A percentile compares a stretch with the other conserved stretches of the same genome.
phyloP scores from a whole-genome alignment of 192 early-diverging fungal genomes.

The Rhizophagus clarus region DNA sequence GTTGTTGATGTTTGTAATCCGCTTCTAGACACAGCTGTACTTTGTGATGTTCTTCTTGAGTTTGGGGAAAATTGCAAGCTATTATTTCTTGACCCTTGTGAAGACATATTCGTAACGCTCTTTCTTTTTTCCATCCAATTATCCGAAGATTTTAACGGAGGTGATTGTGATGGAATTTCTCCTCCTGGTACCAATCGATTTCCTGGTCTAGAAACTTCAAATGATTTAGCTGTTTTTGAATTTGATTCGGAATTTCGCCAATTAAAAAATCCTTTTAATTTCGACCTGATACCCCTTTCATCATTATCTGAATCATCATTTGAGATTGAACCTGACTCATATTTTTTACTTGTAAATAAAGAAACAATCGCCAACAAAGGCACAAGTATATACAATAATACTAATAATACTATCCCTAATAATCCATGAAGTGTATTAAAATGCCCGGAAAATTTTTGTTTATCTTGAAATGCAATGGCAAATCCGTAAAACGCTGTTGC shows the following conservation, averaged over 20 bases:
- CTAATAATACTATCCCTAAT: not conserved
- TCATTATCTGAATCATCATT: not conserved
- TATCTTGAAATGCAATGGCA: not conserved
- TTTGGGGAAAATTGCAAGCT: not conserved
- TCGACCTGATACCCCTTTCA: not conserved
- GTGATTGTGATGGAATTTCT: not conserved
- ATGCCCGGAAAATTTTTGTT: not conserved
- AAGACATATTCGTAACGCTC: constrained; percentile 8
- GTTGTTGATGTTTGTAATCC: not conserved
- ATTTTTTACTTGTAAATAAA: not conserved
- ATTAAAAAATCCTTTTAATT: not conserved
- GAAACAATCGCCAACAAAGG: not conserved
- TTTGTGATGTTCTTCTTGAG: not conserved
- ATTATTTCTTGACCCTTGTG: not conserved
- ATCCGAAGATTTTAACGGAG: not conserved
- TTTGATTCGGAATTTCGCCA: not conserved
- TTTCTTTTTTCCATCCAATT: constrained; percentile 13
- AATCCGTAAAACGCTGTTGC: constrained; percentile 9
- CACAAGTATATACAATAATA: constrained; percentile 10
- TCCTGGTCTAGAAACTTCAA: constrained; percentile 20
- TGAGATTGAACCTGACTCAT: not conserved
- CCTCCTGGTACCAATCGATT: not conserved
- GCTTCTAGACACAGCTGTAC: not conserved
- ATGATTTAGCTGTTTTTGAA: not conserved
- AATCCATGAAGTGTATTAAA: constrained; percentile 1